phyloP scores from a whole-genome alignment of 176 grass and related monocot genomes.

The Raddia distichophylla region DNA sequence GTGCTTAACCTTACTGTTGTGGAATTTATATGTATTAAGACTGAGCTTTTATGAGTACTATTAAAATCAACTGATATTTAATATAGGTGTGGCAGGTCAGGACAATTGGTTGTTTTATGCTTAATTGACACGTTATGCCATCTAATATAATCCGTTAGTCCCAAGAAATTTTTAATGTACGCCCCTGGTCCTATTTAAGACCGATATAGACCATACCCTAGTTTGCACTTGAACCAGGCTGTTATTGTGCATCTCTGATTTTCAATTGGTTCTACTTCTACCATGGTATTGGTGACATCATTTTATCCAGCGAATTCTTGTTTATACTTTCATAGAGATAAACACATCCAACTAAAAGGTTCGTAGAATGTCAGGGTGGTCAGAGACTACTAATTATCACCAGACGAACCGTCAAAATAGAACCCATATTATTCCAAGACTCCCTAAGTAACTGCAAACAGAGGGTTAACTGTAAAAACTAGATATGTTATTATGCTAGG shows the following conservation, averaged over 20 bases:
- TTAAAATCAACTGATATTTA: conserved; percentile 10
- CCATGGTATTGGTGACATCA: background rate
- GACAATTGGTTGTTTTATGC: background rate
- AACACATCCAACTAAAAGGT: background rate
- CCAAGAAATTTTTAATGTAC: conserved; percentile 5
- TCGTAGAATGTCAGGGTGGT: background rate
- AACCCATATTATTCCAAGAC: background rate
- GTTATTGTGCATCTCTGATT: background rate
- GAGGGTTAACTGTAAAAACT: background rate
- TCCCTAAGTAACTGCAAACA: background rate
- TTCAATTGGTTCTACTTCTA: background rate
- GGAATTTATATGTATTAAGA: conserved; percentile 21
- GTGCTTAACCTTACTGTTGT: background rate
- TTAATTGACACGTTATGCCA: background rate
- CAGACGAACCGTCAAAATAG: background rate
- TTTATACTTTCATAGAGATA: background rate
- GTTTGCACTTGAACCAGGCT: background rate
- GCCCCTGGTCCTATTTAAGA: background rate
- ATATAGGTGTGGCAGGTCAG: background rate
- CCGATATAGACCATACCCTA: conserved; percentile 14
- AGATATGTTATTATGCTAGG: background rate
- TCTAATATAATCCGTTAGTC: conserved; percentile 10
- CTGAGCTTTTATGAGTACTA: background rate
- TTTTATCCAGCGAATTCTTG: conserved; percentile 2
- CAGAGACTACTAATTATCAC: background rate